Conservation (phyloP, 148 eudicot genomes). For the Chenopodium suecicum region DNA sequence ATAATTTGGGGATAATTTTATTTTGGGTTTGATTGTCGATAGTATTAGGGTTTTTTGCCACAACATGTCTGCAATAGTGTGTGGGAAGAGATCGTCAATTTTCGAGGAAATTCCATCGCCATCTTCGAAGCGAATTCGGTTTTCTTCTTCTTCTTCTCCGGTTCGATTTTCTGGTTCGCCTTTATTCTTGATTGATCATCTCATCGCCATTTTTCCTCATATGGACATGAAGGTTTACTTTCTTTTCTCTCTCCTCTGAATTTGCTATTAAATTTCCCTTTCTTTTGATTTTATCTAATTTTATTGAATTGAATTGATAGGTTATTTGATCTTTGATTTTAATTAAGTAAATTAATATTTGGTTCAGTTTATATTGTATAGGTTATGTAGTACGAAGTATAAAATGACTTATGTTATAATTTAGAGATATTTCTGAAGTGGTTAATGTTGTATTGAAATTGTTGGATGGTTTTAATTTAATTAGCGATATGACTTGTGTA, state of each 20-base stretch:
- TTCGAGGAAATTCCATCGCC: conserved; percentile 72
- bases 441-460: neutral
- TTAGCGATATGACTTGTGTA: too few species aligned
- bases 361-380: too few species aligned
- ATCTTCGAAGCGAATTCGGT: conserved; percentile 40
- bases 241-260: neutral
- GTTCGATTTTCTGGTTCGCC: conserved; percentile 34
- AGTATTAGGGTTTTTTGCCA: conserved; percentile 26
- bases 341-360: neutral
- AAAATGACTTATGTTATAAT: neutral
- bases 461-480: neutral
- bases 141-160: conserved; percentile 57
- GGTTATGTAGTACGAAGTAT: too few species aligned
- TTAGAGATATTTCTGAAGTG: neutral
- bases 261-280: neutral
- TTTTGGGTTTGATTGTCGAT: neutral
- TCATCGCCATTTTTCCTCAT: conserved; percentile 57
- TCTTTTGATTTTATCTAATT: neutral
- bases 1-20: neutral
- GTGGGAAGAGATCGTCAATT: conserved; percentile 86
- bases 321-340: neutral
- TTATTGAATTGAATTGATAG: neutral
- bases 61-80: conserved; percentile 83
- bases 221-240: conserved; percentile 69
- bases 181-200: conserved; percentile 52